Evolutionary conservation across 1,284 basidiomycete genomes (phyloP), one percentile per base, ranked within the genome.

Genomic region (Grifola frondosa): DNA sequence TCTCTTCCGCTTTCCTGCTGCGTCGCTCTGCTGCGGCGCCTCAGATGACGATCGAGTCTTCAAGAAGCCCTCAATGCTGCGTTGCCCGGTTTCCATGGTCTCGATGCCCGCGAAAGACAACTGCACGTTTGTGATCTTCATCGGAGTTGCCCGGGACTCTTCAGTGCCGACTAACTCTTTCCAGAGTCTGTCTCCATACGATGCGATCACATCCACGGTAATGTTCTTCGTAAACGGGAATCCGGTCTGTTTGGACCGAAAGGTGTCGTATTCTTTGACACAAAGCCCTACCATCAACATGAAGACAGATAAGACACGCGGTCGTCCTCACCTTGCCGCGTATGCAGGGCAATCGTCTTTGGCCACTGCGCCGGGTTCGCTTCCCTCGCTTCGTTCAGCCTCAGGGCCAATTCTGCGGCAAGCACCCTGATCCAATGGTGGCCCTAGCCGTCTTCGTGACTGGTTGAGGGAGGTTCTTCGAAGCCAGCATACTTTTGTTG

Each of bases 401-500:
- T 77, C 12, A 95, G 73, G 6, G 87, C 81, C 13, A 99, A 74
- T 59, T 99, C 96, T 12, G 92, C 90, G 8, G 93, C 84, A 15
- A 98, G 79, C 8, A 98, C 87, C 5, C 84, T 75, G 24, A 99
- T 78, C 97, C 96, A 99, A 51, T 94, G 89, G 37, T 81, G 73
- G 0, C 91, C 92, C 53, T 94, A 84, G 79, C 70, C 10, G 78
- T 67, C 26, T 81, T 84, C 2, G 75, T 85, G 25, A 97, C 83
- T 1, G 85, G 79, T 17, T 83, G 81, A 0, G 85, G 81, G 17
- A 96, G 78, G 58, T 96, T 97, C 65, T 97, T 97, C 9, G 91
- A 87, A 0, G 92, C 91, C 39, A 93, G 70, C 94, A 97, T 97
- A 52, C 89, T 93, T 69, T 97, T 97, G 50, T 78, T 84, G 29